phyloP scores from a whole-genome alignment of 495 filamentous ascomycete species.

The Cercophora scortea region DNA sequence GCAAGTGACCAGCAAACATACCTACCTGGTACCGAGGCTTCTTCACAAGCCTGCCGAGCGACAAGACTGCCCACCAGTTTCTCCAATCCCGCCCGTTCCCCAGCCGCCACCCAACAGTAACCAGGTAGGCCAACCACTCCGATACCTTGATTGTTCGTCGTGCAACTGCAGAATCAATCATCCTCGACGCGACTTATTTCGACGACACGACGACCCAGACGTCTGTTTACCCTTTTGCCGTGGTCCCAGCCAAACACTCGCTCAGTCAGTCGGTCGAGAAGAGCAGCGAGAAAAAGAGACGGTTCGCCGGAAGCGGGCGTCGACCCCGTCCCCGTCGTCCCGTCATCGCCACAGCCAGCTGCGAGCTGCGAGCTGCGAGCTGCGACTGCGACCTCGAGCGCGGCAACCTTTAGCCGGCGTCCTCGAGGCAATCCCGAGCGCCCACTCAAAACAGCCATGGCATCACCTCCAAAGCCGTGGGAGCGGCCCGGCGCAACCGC shows the following conservation, averaged over 20 bases:
- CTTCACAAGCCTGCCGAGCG: conserved; percentile 8
- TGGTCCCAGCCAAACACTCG: too few species aligned
- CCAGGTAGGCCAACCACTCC: neutral
- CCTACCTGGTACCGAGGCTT: conserved; percentile 15
- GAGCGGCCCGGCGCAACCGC: conserved; percentile 64
- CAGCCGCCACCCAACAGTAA: neutral
- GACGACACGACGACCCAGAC: too few species aligned
- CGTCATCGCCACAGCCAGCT: neutral
- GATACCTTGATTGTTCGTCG: neutral
- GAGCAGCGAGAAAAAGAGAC: too few species aligned
- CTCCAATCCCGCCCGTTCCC: neutral
- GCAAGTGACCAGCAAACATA: conserved; percentile 6
- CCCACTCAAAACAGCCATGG: conserved; percentile 24
- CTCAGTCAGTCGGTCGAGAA: too few species aligned
- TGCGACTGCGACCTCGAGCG: neutral
- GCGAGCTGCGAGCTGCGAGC: too few species aligned
- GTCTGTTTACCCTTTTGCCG: too few species aligned
- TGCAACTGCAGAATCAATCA: neutral
- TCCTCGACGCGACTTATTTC: neutral
- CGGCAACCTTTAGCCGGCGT: neutral
- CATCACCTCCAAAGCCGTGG: conserved; percentile 95
- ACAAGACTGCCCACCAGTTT: neutral
- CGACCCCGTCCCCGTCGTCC: neutral
- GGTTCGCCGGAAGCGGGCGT: too few species aligned
- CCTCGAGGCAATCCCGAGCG: neutral